Base-by-base conservation (phyloP, 1,284 basidiomycete genomes). In the Trichosporon sp. region DNA sequence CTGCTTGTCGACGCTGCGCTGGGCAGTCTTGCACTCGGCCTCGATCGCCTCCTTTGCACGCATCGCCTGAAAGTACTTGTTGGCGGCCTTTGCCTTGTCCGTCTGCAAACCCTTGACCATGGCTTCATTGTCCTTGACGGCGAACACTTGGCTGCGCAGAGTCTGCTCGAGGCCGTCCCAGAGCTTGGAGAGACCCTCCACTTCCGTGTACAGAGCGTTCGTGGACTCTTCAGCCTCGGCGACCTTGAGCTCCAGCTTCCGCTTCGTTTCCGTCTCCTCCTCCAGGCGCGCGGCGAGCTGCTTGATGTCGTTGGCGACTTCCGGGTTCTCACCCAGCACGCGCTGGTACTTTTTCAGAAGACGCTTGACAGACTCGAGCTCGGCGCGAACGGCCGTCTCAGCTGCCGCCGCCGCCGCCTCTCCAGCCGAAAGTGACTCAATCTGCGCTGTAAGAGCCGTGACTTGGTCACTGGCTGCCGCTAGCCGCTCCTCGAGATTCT, bases 1-100 rank as follows among this genome's bases (percentile, higher is more conserved):
- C 79, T 96, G 93, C 76, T 92, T 92, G 79, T 96, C 93, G 16
- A 90, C 82, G 65, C 87, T 88, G 51, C 89, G 86, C 43, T 86
- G 83, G 26, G 91, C 84, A 43, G 88, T 89, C 80, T 92, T 92
- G 71, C 90, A 88, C 81, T 97, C 93, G 1, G 86, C 87, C 46
- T 94, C 92, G 4, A 91, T 84, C 2, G 91, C 90, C 74, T 98
- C 95, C 81, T 93, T 95, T 70, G 91, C 90, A 40, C 93, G 90
- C 91, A 96, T 94, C 4, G 91, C 90, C 32, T 92, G 89, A 81
- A 91, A 98, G 83, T 91, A 98, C 84, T 95, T 97, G 86, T 95
- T 97, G 78, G 98, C 96, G 21, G 92, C 90, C 84, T 96, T 98
- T 12, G 93, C 92, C 90, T 89, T 92, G 89, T 94, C 92, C 31